Base-by-base conservation (phyloP, 306 rosid species). In the Cucurbita moschata region DNA sequence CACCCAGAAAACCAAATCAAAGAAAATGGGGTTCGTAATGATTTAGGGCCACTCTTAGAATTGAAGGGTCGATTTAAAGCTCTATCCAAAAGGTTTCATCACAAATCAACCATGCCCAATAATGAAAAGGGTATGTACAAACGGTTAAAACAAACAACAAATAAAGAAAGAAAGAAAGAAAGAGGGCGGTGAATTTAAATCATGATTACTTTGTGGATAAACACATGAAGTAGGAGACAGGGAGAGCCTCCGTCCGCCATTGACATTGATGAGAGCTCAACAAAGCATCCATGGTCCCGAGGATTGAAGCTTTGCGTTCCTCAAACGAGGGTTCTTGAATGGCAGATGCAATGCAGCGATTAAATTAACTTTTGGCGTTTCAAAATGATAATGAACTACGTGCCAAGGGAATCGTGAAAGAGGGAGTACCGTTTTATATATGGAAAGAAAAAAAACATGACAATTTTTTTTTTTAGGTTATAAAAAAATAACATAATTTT, bases 41-140 rank as follows among this genome's bases (percentile, higher is more conserved):
- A 47, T 35, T 43, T 57, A 76, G 76, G 51, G 55, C 75, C 80
- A 79, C 61, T 80, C 79, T 62, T 84, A 82, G 58, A 50, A 50
- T 50, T 50, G 54, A 78, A 78, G 38, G 78, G 82, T 1, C 72
- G 97, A 67, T 85, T 82, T 57, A 73, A 66, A 77, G 86, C 81
- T 79, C 70, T 65, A 76, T 88, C 96, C 96, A 88, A 87, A 86
- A 55, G 86, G 61, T 53, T 77, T 82, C 74, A 82, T 16, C 58
- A 13, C 5, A 47, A 44, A 13, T 49, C 26, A 70, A 89, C 85
- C 96, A 88, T 85, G 84, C 76, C 73, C 75, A 85, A 83, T 42
- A 76, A 74, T 52, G 86, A 81, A 82, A 82, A 79, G 82, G 69
- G 78, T 16, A 39, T 39, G 69, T 44, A 56, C 66, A 43, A 68